Conservation (phyloP, 129 eudicot genomes). For the Ambrosia artemisiifolia region DNA sequence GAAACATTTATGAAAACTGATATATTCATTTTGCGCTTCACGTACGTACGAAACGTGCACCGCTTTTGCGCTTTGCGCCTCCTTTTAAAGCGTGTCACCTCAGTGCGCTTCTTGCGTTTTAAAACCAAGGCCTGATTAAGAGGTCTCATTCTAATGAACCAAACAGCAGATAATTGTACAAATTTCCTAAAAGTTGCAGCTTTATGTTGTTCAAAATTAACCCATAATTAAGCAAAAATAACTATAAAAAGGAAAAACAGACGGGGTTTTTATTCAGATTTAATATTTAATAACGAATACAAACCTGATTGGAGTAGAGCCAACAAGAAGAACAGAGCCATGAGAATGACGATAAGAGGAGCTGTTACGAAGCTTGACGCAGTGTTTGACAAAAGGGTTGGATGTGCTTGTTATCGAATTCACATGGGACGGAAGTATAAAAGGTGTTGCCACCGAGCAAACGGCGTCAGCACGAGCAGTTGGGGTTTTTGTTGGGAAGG, state of each 20-base stretch:
- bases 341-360: constrained; percentile 83
- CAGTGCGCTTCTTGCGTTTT: no score
- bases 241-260: no score
- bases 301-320: constrained; percentile 76
- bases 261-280: neutral
- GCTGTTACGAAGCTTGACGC: constrained; percentile 86
- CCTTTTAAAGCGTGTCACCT: no score
- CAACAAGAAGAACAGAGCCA: constrained; percentile 75
- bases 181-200: neutral
- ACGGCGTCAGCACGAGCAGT: neutral
- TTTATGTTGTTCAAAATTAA: neutral
- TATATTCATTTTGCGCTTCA: no score
- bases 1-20: no score
- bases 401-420: constrained; percentile 79
- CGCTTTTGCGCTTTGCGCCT: no score
- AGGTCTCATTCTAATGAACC: no score
- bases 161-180: no score
- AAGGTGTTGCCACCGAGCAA: constrained; percentile 18
- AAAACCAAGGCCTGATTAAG: no score
- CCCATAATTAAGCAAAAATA: no score
- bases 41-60: no score
- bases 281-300: constrained; percentile 6
- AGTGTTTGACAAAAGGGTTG: constrained; percentile 91
- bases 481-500: constrained; percentile 11
- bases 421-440: constrained; percentile 32